A percentile compares a stretch with the other conserved stretches of the same genome.
Conservation (phyloP, 2,329 filamentous ascomycete species). For the Byssoonygena ceratinophila region DNA sequence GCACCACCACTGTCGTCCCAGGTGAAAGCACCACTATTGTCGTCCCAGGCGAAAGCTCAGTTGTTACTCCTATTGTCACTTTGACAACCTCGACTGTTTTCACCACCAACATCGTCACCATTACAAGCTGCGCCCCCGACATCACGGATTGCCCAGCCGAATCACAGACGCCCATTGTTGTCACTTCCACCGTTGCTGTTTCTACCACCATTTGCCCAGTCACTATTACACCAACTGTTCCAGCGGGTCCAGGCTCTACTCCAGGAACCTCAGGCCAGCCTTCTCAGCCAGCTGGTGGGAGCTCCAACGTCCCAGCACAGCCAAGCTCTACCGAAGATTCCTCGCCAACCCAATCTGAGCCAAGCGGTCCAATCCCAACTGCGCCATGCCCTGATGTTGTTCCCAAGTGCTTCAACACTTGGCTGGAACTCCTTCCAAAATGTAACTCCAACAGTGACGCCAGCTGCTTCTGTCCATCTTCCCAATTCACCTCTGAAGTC, state of each 20-base stretch:
- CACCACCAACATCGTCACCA: slow-evolving; percentile 29
- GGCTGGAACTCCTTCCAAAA: slow-evolving; percentile 56
- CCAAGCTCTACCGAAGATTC: background rate
- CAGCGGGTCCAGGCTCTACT: slow-evolving; percentile 21
- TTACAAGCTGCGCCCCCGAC: slow-evolving; percentile 33
- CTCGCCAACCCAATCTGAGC: background rate
- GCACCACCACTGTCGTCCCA: background rate
- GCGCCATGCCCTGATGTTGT: slow-evolving; percentile 56
- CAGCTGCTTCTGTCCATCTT: slow-evolving; percentile 75
- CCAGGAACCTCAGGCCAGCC: slow-evolving; percentile 7
- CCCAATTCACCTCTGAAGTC: slow-evolving; percentile 64
- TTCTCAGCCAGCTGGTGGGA: background rate
- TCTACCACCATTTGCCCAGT: slow-evolving; percentile 51
- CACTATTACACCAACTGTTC: slow-evolving; percentile 19
- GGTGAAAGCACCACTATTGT: background rate
- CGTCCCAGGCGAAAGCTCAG: background rate
- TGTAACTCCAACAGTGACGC: slow-evolving; percentile 78
- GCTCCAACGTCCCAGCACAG: background rate
- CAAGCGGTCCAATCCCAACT: slow-evolving; percentile 8
- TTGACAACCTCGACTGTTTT: slow-evolving; percentile 31
- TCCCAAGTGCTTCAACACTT: slow-evolving; percentile 85
- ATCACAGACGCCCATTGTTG: slow-evolving; percentile 39
- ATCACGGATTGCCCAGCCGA: slow-evolving; percentile 44
- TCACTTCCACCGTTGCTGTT: slow-evolving; percentile 47
- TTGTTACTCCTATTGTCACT: slow-evolving; percentile 4